Base-by-base conservation (phyloP, 2,329 filamentous ascomycete genomes). In the Macrophomina pseudophaseolina region DNA sequence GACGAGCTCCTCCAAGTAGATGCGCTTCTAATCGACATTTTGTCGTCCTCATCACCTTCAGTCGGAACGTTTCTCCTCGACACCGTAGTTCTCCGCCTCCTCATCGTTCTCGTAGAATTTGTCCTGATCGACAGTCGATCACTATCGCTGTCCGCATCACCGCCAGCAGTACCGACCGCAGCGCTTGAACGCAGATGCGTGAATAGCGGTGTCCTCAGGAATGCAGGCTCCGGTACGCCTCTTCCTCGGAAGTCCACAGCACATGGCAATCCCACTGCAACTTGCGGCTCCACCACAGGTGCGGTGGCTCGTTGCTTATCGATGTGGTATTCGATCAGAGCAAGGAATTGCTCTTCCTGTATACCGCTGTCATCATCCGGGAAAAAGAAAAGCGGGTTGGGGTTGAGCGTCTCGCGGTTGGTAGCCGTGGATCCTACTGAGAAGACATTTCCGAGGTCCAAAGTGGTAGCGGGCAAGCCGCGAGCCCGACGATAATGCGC, bases 381-480 rank as follows among this genome's bases (percentile, higher is more conserved):
- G n/a, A 62, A 62, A 32, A 62, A 62, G 32, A 62, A 49, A 9
- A 62, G n/a, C n/a, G 58, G 58, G 32, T 33, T 49, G n/a, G 44
- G 58, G 32, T 62, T 62, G 9, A 44, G 53, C 3, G 58, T 64
- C 9, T 64, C 44, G 44, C 42, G 58, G 16, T 62, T 65, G 16
- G 40, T 44, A n/a, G 63, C 63, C 1, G 52, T 48, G 11, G 42
- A 44, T 16, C 75, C 75, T 1, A 72, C 71, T n/a, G 70, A 76
- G 5, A 53, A 63, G 30, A 79, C 71, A 3, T 68, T n/a, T 8
- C 73, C 70, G 9, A 78, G 68, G 14, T 73, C 59, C 16, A 65
- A 38, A 8, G 58, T 46, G 2, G 65, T 67, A 7, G 60, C 68
- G 18, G 64, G 49, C 2, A 72, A 66, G 4, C 71, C 72, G 3